Evolutionary conservation across 2,329 filamentous ascomycete species (phyloP).

Genomic region (Nemania serpens): DNA sequence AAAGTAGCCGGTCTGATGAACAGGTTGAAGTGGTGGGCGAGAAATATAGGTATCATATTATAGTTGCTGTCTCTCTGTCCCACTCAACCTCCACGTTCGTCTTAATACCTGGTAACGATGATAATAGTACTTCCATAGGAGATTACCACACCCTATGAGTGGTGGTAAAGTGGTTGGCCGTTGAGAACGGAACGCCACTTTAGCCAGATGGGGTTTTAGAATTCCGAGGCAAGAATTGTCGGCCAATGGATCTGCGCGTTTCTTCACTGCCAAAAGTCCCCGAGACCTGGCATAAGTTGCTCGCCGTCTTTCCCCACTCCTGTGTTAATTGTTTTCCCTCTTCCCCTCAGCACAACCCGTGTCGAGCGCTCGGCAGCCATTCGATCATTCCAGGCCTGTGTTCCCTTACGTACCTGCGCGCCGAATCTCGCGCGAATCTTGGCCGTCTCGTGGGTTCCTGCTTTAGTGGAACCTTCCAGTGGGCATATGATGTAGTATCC

Average conservation of each 20-base stretch:
- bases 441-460: too few species aligned
- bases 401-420: too few species aligned
- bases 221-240: constrained; percentile 9
- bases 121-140: constrained; percentile 1
- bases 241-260: constrained; percentile 20
- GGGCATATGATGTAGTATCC: background rate
- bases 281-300: constrained; percentile 8
- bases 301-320: background rate
- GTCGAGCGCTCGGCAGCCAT: constrained; percentile 8
- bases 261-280: too few species aligned
- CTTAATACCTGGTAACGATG: background rate
- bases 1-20: too few species aligned
- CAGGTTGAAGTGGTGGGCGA: too few species aligned
- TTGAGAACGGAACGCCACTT: constrained; percentile 14
- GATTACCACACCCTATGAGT: background rate
- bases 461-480: too few species aligned
- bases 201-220: constrained; percentile 11
- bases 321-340: background rate
- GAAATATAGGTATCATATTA: too few species aligned
- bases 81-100: too few species aligned
- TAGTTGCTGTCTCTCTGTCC: too few species aligned
- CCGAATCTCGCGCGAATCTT: too few species aligned
- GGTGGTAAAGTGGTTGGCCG: background rate
- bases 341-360: constrained; percentile 14
- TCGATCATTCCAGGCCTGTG: background rate